These are phyloP conservation scores for Amanita jacksonii DNA, from an alignment of 768 basidiomycete genomes.

Conservation along the genomic window DNA sequence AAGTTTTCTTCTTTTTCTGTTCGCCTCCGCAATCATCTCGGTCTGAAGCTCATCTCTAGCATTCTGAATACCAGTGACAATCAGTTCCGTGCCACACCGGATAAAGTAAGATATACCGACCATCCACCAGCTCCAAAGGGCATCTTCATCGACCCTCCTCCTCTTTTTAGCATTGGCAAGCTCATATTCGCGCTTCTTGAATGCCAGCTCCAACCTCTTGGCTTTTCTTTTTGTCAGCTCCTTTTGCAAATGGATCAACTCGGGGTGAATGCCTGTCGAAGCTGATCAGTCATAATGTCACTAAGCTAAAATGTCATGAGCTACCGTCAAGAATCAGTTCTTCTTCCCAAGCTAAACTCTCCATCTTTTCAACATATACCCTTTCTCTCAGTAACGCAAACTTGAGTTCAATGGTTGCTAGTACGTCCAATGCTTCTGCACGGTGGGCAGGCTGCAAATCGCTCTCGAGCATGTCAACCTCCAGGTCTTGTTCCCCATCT, in stretches of 20 bases:
- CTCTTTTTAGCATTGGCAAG: constrained; percentile 51
- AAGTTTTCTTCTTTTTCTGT: constrained; percentile 72
- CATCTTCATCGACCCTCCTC: constrained; percentile 59
- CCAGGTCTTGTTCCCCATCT: constrained; percentile 30
- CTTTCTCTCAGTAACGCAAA: constrained; percentile 82
- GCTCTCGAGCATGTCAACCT: constrained; percentile 38
- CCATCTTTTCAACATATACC: constrained; percentile 93
- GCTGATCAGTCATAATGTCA: constrained; percentile 3
- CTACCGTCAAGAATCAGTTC: constrained; percentile 65
- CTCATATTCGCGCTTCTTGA: constrained; percentile 63
- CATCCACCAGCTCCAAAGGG: constrained; percentile 90
- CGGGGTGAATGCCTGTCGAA: constrained; percentile 69
- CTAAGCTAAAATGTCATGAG: neutral
- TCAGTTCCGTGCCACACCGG: neutral
- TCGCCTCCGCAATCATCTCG: constrained; percentile 84
- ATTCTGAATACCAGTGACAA: constrained; percentile 33
- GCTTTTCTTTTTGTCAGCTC: constrained; percentile 74
- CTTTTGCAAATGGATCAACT: constrained; percentile 70
- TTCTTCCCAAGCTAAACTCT: constrained; percentile 83
- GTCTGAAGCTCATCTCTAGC: constrained; percentile 73
- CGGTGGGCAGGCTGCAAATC: constrained; percentile 78
- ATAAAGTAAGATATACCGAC: constrained; percentile 30
- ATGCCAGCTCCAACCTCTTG: constrained; percentile 72
- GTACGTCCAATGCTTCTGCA: constrained; percentile 79
- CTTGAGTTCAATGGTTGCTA: constrained; percentile 87